Evolutionary conservation across 768 basidiomycete species (phyloP).

Genomic region (Cyathus striatus): DNA sequence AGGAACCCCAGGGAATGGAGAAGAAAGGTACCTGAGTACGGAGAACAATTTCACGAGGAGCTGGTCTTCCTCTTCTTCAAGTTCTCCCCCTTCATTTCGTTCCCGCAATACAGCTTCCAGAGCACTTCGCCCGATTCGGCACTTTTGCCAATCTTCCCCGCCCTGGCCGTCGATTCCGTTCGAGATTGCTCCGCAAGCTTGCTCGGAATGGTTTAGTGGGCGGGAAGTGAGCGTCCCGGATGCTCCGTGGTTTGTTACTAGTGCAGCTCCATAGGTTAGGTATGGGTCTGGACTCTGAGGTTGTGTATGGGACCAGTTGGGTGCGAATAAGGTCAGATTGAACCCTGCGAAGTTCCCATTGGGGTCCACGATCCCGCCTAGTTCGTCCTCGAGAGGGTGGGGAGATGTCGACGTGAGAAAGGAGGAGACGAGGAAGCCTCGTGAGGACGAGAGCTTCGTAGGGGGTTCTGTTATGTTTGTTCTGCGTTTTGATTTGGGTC

Average conservation of each 20-base stretch:
- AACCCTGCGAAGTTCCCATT: constrained; percentile 70
- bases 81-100: no score
- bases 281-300: constrained; percentile 15
- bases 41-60: no score
- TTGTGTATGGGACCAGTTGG: no score
- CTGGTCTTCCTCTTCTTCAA: no score
- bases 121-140: no score
- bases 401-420: constrained; percentile 56
- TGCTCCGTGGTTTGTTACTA: constrained; percentile 70
- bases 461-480: constrained; percentile 82
- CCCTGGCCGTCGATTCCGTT: constrained; percentile 69
- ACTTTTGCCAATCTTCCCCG: constrained; percentile 71
- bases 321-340: constrained; percentile 68
- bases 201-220: constrained; percentile 43
- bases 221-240: constrained; percentile 55
- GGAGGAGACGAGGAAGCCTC: constrained; percentile 63
- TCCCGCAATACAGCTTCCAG: no score
- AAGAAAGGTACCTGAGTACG: no score
- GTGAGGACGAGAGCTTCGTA: constrained; percentile 45
- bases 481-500: no score
- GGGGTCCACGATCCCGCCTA: constrained; percentile 37
- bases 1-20: no score
- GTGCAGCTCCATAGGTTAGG: constrained; percentile 45
- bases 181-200: constrained; percentile 56
- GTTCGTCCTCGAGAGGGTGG: constrained; percentile 42